These are phyloP conservation scores for Lanzia echinophila DNA, from an alignment of 2,329 filamentous ascomycete genomes.

Conservation along the genomic window DNA sequence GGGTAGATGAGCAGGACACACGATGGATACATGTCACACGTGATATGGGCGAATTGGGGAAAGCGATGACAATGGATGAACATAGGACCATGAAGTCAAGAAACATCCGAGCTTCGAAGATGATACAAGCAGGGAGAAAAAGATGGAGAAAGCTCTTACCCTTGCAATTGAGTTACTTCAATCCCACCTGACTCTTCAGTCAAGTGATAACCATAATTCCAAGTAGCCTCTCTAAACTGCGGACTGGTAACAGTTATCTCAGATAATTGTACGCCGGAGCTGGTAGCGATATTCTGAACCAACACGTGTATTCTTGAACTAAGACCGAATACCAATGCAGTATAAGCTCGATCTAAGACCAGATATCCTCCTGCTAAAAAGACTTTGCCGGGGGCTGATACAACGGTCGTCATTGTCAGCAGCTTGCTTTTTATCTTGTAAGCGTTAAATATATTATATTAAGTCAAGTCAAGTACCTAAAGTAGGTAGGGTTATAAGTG, in stretches of 20 bases:
- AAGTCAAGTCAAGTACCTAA: background rate
- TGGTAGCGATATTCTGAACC: conserved; percentile 50
- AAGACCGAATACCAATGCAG: conserved; percentile 64
- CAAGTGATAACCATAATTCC: conserved; percentile 77
- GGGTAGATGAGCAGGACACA: background rate
- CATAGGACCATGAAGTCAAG: background rate
- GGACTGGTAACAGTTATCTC: conserved; percentile 86
- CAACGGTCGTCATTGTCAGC: conserved; percentile 32
- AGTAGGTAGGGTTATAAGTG: background rate
- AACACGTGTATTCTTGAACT: conserved; percentile 62
- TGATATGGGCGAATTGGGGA: background rate
- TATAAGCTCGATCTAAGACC: conserved; percentile 82
- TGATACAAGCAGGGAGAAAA: conserved; percentile 8
- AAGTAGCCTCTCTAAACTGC: conserved; percentile 80
- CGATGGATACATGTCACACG: background rate
- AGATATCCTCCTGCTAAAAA: conserved; percentile 92
- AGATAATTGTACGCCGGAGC: conserved; percentile 54
- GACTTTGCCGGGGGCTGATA: conserved; percentile 95
- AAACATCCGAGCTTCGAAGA: background rate
- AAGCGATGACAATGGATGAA: background rate
- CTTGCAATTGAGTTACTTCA: conserved; percentile 69
- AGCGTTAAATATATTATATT: background rate
- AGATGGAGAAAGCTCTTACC: conserved; percentile 46
- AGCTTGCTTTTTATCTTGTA: too few relatives aligned
- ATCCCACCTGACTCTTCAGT: conserved; percentile 70